Evolutionary conservation across 169 alveolate genomes (phyloP).

Genomic region (Eimeria nieschulzi): DNA sequence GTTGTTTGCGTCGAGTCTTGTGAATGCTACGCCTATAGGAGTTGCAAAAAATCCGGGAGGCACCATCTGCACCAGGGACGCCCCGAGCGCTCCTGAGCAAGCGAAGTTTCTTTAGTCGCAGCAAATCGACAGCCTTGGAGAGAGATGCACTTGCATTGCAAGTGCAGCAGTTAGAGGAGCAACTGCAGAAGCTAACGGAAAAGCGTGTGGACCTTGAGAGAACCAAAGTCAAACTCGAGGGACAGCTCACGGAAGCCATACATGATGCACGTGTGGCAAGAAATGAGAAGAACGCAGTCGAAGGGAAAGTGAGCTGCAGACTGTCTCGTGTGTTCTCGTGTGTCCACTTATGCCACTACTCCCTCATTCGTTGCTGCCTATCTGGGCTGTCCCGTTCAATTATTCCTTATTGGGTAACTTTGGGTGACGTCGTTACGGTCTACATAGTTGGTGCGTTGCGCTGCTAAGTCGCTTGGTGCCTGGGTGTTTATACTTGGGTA

Average conservation of each 20-base stretch:
- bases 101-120: constrained; percentile 56
- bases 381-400: no score
- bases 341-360: no score
- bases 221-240: constrained; percentile 31
- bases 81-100: constrained; percentile 27
- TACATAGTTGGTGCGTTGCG: no score
- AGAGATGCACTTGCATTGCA: constrained; percentile 58
- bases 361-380: no score
- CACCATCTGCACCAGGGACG: constrained; percentile 54
- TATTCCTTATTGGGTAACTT: no score
- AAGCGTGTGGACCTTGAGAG: constrained; percentile 61
- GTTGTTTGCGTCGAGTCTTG: not conserved
- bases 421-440: no score
- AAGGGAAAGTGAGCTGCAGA: not conserved
- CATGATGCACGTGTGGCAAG: constrained; percentile 31
- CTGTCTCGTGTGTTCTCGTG: no score
- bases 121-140: constrained; percentile 53
- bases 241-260: constrained; percentile 48
- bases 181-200: constrained; percentile 55
- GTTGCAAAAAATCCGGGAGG: constrained; percentile 55
- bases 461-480: no score
- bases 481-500: no score
- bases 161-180: constrained; percentile 48
- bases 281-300: constrained; percentile 1
- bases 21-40: not conserved